Evolutionary conservation across 257 asterid species (phyloP).

Genomic region (Knoxia roxburghii): DNA sequence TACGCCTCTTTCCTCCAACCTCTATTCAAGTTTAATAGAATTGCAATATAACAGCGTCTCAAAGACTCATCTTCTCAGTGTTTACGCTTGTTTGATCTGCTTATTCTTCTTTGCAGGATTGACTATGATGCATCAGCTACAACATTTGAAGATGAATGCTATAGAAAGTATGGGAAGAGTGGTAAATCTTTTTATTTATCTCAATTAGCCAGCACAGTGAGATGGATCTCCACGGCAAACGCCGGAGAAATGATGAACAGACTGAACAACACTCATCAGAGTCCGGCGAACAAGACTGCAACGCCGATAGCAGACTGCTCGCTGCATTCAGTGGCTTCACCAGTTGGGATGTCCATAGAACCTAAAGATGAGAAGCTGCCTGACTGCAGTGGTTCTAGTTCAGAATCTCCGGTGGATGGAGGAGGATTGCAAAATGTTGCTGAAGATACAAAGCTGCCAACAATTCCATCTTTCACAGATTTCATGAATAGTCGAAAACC

Average conservation of each 20-base stretch:
- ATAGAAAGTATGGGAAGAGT: slow-evolving; percentile 52
- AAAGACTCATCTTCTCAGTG: neutral
- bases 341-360: slow-evolving; percentile 16
- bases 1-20: slow-evolving; percentile 21
- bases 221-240: slow-evolving; percentile 79
- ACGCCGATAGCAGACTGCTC: slow-evolving; percentile 24
- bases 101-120: slow-evolving; percentile 36
- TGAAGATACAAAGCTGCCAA: slow-evolving; percentile 37
- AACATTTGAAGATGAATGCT: slow-evolving; percentile 69
- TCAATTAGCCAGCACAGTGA: slow-evolving; percentile 61
- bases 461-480: slow-evolving; percentile 71
- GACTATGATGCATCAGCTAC: slow-evolving; percentile 40
- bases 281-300: slow-evolving; percentile 21
- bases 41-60: too few relatives aligned
- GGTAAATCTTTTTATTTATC: slow-evolving; percentile 84
- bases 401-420: slow-evolving; percentile 19
- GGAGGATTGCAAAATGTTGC: slow-evolving; percentile 16
- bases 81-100: neutral
- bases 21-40: neutral
- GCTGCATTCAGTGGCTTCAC: slow-evolving; percentile 29
- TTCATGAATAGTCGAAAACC: slow-evolving; percentile 55
- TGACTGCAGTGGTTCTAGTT: slow-evolving; percentile 9
- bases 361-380: slow-evolving; percentile 21
- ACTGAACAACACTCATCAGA: slow-evolving; percentile 29
- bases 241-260: slow-evolving; percentile 41